phyloP scores from a whole-genome alignment of 192 early-diverging fungal genomes.

The Mortierella claussenii region DNA sequence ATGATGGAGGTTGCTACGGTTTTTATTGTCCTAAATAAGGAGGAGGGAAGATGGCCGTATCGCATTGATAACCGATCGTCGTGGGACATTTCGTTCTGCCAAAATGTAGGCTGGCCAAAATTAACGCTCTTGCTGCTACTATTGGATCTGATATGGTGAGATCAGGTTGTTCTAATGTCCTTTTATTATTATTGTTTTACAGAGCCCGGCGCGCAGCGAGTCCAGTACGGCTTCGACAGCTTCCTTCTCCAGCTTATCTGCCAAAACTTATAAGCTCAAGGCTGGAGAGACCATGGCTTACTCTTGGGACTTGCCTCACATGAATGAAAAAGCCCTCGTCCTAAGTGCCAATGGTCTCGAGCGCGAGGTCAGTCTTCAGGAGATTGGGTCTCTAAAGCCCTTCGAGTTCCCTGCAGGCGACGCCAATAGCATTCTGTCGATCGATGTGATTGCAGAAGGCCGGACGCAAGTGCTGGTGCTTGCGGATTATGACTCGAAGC shows the following conservation, averaged over 20 bases:
- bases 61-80: slow-evolving; percentile 81
- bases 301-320: slow-evolving; percentile 91
- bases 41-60: slow-evolving; percentile 90
- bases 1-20: slow-evolving; percentile 91
- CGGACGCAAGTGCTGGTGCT: slow-evolving; percentile 75
- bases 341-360: slow-evolving; percentile 79
- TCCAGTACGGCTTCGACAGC: slow-evolving; percentile 24
- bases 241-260: slow-evolving; percentile 40
- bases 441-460: slow-evolving; percentile 81
- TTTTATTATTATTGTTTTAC: neutral
- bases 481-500: slow-evolving; percentile 70
- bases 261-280: slow-evolving; percentile 63
- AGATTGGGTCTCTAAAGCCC: slow-evolving; percentile 90
- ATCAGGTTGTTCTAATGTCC: neutral
- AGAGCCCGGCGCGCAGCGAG: slow-evolving; percentile 26
- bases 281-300: slow-evolving; percentile 73
- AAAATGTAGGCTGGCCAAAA: slow-evolving; percentile 74
- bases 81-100: slow-evolving; percentile 81
- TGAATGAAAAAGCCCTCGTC: slow-evolving; percentile 76
- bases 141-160: no score
- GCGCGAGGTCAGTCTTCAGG: slow-evolving; percentile 84
- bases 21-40: slow-evolving; percentile 84
- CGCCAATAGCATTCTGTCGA: slow-evolving; percentile 61
- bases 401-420: slow-evolving; percentile 80
- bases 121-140: no score